Evolutionary conservation across 345 rosid genomes (phyloP).

Genomic region (Populus pruinosa): DNA sequence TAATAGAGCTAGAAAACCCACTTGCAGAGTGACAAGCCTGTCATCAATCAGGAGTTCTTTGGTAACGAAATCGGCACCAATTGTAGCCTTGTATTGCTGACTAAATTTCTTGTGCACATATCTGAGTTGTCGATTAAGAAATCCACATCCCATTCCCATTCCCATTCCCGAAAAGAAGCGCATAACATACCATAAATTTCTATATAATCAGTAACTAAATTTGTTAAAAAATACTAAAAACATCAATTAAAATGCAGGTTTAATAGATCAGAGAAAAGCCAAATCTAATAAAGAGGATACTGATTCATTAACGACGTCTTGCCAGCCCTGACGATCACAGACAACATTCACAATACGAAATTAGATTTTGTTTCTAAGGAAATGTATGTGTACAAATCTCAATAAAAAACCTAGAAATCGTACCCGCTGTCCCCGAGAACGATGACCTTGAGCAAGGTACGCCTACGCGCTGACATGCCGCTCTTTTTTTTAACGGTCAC

Average conservation of each 20-base stretch:
- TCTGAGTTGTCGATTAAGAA: slow-evolving; percentile 21
- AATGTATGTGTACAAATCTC: neutral
- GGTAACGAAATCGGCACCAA: slow-evolving; percentile 98
- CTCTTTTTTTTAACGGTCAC: neutral
- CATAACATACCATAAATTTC: neutral
- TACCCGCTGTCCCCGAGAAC: slow-evolving; percentile 99
- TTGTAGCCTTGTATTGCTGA: slow-evolving; percentile 95
- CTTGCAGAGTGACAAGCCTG: slow-evolving; percentile 88
- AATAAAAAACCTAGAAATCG: slow-evolving; percentile 19
- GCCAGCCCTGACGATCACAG: slow-evolving; percentile 71
- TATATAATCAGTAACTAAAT: neutral
- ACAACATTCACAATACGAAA: slow-evolving; percentile 1
- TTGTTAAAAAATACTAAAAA: neutral
- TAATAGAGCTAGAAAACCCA: slow-evolving; percentile 21
- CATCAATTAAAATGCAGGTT: neutral
- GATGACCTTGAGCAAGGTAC: slow-evolving; percentile 97
- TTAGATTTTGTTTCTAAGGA: neutral
- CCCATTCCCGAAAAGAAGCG: neutral
- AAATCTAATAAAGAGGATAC: slow-evolving; percentile 51
- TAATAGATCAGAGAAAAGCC: neutral
- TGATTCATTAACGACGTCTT: slow-evolving; percentile 99
- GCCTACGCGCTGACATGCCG: slow-evolving; percentile 77
- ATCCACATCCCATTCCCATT: neutral
- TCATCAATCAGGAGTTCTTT: slow-evolving; percentile 94
- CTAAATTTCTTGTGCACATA: slow-evolving; percentile 87